Base-by-base conservation (phyloP, 2,329 filamentous ascomycete species). In the Rutstroemia sp. region DNA sequence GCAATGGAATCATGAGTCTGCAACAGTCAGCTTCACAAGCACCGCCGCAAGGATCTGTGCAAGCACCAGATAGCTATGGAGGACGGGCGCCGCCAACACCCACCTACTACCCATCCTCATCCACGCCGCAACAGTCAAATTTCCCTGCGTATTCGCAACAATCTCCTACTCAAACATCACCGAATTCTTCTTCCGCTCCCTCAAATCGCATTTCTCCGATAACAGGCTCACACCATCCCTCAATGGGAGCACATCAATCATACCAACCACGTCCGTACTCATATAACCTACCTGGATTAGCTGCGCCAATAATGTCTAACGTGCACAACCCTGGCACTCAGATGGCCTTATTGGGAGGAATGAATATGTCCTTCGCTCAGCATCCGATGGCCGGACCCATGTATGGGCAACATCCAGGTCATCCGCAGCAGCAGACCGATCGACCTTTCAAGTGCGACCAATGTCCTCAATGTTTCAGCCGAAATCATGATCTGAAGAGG, bases 401-500 rank as follows among this genome's bases (percentile, higher is more conserved):
- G 72, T 88, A 89, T 58, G 76, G 76, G 14, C 73, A 75, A 9
- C 80, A 80, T 57, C 77, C 79, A 12, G 70, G 70, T 30, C 73
- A 74, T 48, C 78, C 78, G 60, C 73, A 75, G 19, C 75, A 78
- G 9, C 76, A 80, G 27, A 86, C 87, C 56, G 92, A 97, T 64
- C 83, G 92, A 5, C 94, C 94, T 0, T 97, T 95, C 77, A 92
- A 92, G 72, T 99, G 94, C 70, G 91, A 97, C 64, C 81, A 88
- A 68, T 99, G 94, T 68, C 83, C 88, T 0, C 90, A 95, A 70
- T 92, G 89, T 39, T 99, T 99, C 75, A 97, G 95, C 71, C 80
- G 94, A 4, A 97, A 97, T 63, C 94, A 97, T 68, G 94, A 97
- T 68, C 73, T 97, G 65, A 99, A 99, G 74, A 82, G 94, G 51